Evolutionary conservation across 805 yeast genomes (phyloP), one percentile per base, ranked within the genome.

Genomic region (Metschnikowia corniflorae): DNA sequence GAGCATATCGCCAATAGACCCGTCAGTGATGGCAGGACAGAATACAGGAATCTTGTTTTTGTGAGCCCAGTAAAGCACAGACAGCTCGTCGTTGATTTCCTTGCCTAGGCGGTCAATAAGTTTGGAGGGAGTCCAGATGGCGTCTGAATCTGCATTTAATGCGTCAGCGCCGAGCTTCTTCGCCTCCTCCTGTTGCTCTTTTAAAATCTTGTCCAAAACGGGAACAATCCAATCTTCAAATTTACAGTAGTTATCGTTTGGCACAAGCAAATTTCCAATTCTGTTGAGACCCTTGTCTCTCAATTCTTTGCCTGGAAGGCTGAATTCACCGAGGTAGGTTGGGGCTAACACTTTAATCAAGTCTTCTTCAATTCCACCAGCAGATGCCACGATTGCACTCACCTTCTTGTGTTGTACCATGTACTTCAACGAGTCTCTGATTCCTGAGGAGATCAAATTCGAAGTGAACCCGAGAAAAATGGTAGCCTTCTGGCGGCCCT

Each of bases 191-290:
- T 85, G 86, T 63, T 91, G 97, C 63, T 93, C 99, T 51, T 83
- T 84, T 38, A 89, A 71, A 79, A 89, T 79, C 30, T 70, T 77
- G 56, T 88, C 96, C 55, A 93, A 73, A 38, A 93, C 75, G 23
- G 99, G 99, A 22, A 93, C 94, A 49, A 94, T 86, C 98, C 98
- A 93, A 61, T 94, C 98, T 65, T 93, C 99, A 57, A 93, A 93
- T 57, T 79, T 80, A 70, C 97, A 91, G 70, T 93, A 93, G 68
- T 93, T 93, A 61, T 93, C 98, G 60, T 93, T 93, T 39, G 99
- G 99, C 35, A 93, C 97, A 50, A 93, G 73, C 61, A 93, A 72
- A 61, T 93, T 94, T 46, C 99, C 99, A 54, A 94, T 93, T 65
- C 99, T 82, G 70, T 93, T 93, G 83, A 93, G 80, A 46, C 99